Conservation (phyloP, 306 rosid species). For the Vicia faba region DNA sequence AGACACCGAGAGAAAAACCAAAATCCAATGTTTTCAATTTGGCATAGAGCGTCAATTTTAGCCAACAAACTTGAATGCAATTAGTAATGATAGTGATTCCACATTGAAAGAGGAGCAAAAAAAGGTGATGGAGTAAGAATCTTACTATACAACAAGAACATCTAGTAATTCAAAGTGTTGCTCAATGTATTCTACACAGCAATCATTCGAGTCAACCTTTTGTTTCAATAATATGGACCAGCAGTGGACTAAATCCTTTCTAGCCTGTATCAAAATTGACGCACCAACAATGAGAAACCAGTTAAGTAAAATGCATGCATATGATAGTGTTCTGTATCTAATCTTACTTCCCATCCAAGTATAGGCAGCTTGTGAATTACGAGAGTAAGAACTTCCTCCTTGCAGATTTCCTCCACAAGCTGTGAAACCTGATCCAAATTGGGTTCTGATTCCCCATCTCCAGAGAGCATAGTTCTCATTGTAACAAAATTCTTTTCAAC, state of each 20-base stretch:
- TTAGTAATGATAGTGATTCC: slow-evolving; percentile 6
- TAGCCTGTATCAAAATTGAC: slow-evolving; percentile 65
- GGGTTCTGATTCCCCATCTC: slow-evolving; percentile 90
- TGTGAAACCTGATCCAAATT: slow-evolving; percentile 75
- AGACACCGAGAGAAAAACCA: no score
- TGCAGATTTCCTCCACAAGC: slow-evolving; percentile 79
- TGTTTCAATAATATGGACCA: slow-evolving; percentile 92
- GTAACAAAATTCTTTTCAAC: slow-evolving; percentile 84
- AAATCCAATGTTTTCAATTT: slow-evolving; percentile 12
- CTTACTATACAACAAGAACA: slow-evolving; percentile 90
- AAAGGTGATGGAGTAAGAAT: slow-evolving; percentile 19
- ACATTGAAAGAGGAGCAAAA: slow-evolving; percentile 7
- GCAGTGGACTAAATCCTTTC: slow-evolving; percentile 87
- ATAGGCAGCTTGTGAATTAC: slow-evolving; percentile 73
- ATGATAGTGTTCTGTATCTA: slow-evolving; percentile 21
- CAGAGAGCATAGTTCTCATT: slow-evolving; percentile 81
- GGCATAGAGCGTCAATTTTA: slow-evolving; percentile 16
- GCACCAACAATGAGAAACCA: slow-evolving; percentile 41
- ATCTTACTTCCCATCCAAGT: slow-evolving; percentile 98
- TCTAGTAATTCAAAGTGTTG: slow-evolving; percentile 77
- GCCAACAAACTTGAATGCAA: slow-evolving; percentile 5
- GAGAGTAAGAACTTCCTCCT: slow-evolving; percentile 76
- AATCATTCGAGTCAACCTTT: slow-evolving; percentile 62
- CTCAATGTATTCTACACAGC: slow-evolving; percentile 76
- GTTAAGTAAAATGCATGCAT: slow-evolving; percentile 29